phyloP scores from a whole-genome alignment of 345 rosid genomes.

The Geranium brycei region DNA sequence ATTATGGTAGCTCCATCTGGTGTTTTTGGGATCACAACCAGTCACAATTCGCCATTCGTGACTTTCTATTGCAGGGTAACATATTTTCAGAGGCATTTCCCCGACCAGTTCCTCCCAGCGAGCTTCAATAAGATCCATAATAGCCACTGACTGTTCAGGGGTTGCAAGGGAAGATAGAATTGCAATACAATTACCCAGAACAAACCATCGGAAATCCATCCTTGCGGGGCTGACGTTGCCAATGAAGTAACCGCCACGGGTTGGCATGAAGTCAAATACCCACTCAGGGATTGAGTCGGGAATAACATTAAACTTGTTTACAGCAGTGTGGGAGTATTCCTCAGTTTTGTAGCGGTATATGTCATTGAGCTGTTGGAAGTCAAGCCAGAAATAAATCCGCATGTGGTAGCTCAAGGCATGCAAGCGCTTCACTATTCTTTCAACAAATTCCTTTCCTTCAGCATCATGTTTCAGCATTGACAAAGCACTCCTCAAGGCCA shows the following conservation, averaged over 20 bases:
- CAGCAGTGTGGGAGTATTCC: conserved; percentile 65
- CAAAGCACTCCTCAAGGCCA: conserved; percentile 55
- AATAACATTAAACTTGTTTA: conserved; percentile 56
- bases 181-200: conserved; percentile 50
- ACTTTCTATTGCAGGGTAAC: conserved; percentile 47
- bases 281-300: conserved; percentile 63
- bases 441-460: conserved; percentile 54
- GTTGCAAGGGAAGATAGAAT: conserved; percentile 45
- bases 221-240: conserved; percentile 64
- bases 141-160: conserved; percentile 50
- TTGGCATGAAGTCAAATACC: conserved; percentile 60
- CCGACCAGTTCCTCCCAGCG: conserved; percentile 68
- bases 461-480: conserved; percentile 61
- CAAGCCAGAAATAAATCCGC: conserved; percentile 56
- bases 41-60: conserved; percentile 57
- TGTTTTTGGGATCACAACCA: conserved; percentile 58
- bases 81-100: conserved; percentile 54
- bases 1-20: conserved; percentile 62
- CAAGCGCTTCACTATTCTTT: conserved; percentile 44
- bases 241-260: conserved; percentile 50
- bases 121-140: conserved; percentile 58
- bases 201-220: conserved; percentile 67
- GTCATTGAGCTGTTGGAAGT: conserved; percentile 53
- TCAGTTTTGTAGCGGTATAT: conserved; percentile 61
- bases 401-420: conserved; percentile 53